Evolutionary conservation across 495 filamentous ascomycete species (phyloP).

Genomic region (Penicillium nucicola): DNA sequence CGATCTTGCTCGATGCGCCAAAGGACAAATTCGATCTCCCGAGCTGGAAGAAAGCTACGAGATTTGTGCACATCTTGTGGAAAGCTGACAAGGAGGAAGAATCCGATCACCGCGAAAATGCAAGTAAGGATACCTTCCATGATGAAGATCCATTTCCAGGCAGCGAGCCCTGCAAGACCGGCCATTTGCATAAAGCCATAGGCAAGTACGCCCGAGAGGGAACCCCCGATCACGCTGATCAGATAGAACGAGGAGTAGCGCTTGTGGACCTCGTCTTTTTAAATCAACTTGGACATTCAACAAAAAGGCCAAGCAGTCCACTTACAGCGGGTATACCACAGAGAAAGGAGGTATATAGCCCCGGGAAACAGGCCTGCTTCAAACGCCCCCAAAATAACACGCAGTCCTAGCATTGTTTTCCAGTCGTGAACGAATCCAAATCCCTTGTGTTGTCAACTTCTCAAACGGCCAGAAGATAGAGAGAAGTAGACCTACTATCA

Average conservation of each 20-base stretch:
- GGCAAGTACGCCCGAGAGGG: slow-evolving; percentile 36
- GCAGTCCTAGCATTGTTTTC: slow-evolving; percentile 70
- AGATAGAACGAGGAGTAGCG: too few species aligned
- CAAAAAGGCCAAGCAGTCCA: slow-evolving; percentile 71
- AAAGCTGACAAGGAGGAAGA: slow-evolving; percentile 80
- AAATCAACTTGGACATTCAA: slow-evolving; percentile 30
- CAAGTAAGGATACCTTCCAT: slow-evolving; percentile 66
- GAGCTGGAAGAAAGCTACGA: slow-evolving; percentile 59
- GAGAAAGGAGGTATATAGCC: slow-evolving; percentile 65
- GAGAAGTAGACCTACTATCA: slow-evolving; percentile 5
- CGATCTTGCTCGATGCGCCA: slow-evolving; percentile 61
- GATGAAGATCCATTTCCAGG: slow-evolving; percentile 78
- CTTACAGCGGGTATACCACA: slow-evolving; percentile 70
- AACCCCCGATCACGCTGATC: too few species aligned
- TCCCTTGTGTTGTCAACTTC: too few species aligned
- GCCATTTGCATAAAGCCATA: slow-evolving; percentile 58
- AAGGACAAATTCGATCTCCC: slow-evolving; percentile 55
- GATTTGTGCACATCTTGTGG: slow-evolving; percentile 62
- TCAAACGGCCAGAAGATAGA: not conserved
- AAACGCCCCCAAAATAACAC: slow-evolving; percentile 66
- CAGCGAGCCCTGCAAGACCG: slow-evolving; percentile 56
- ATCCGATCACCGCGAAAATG: slow-evolving; percentile 64
- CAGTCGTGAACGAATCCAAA: slow-evolving; percentile 47
- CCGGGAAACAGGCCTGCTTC: slow-evolving; percentile 72
- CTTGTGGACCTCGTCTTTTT: too few species aligned